A percentile compares a stretch with the other conserved stretches of the same genome.
Conservation (phyloP, 75 land plant species). For the Azolla pinnata region DNA sequence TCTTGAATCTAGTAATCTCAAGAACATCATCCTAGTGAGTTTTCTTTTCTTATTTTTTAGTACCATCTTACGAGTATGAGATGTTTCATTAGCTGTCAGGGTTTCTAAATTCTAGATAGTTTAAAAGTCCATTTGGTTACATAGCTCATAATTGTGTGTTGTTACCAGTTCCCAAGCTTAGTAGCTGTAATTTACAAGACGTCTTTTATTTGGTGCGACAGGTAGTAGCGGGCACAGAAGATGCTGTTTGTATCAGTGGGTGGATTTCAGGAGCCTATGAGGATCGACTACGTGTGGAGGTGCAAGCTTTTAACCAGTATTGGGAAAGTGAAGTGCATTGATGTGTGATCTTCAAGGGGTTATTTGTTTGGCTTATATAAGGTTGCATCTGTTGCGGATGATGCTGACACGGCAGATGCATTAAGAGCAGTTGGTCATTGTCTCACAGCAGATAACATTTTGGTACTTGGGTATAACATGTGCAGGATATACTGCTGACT, state of each 20-base stretch:
- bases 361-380: conserved; percentile 3
- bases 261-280: conserved; percentile 77
- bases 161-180: no score
- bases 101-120: no score
- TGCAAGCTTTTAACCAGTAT: conserved; percentile 11
- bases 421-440: conserved; percentile 53
- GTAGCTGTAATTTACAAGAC: no score
- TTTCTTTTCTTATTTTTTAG: not conserved
- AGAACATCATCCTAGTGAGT: conserved; percentile 71
- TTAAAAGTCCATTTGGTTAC: no score
- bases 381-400: conserved; percentile 81
- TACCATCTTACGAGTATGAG: no score
- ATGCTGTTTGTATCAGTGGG: conserved; percentile 49
- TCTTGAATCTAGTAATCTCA: conserved; percentile 68
- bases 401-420: conserved; percentile 89
- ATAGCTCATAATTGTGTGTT: no score
- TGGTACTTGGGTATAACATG: conserved; percentile 32
- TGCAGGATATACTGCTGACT: not conserved
- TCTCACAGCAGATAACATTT: conserved; percentile 68
- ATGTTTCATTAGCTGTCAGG: no score
- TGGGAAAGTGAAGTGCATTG: not conserved
- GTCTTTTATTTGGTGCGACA: conserved; percentile 1
- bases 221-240: conserved; percentile 84
- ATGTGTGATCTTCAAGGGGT: not conserved
- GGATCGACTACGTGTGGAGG: conserved; percentile 91